phyloP scores from a whole-genome alignment of 1,284 basidiomycete genomes.

The Porodaedalea pini region DNA sequence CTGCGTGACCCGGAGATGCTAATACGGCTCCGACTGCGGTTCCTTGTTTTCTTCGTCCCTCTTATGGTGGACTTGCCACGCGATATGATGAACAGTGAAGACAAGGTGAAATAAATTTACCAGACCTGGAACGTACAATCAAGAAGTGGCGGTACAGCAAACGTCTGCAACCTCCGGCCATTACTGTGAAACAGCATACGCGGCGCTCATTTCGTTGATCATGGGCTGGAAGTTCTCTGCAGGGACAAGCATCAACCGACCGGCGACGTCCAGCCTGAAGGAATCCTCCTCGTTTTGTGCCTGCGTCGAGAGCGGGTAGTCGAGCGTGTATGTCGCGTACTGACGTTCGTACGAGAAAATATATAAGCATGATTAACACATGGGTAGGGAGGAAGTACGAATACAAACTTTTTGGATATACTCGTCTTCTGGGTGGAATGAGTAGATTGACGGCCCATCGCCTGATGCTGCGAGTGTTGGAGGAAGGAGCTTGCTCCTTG shows the following conservation, averaged over 20 bases:
- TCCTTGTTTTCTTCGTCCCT: too few species aligned
- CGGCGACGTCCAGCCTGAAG: conserved; percentile 79
- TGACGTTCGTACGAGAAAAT: conserved; percentile 30
- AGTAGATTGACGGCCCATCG: conserved; percentile 37
- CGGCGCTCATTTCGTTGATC: conserved; percentile 36
- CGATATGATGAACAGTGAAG: too few species aligned
- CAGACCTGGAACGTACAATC: too few species aligned
- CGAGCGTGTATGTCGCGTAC: conserved; percentile 58
- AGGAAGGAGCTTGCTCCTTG: conserved; percentile 32
- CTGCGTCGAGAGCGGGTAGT: conserved; percentile 64
- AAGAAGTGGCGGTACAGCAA: too few species aligned
- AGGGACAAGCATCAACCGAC: conserved; percentile 71
- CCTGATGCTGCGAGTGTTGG: conserved; percentile 42
- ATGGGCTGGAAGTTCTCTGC: conserved; percentile 40
- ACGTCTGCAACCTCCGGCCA: too few species aligned
- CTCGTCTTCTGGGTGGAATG: conserved; percentile 87
- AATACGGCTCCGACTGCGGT: too few species aligned
- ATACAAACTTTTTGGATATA: conserved; percentile 56
- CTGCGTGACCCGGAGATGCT: too few species aligned
- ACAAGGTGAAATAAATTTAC: too few species aligned
- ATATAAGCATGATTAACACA: background rate
- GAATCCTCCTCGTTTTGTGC: conserved; percentile 65
- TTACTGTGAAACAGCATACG: conserved; percentile 29
- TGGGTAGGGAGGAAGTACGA: background rate
- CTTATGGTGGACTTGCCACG: too few species aligned